phyloP scores from a whole-genome alignment of 2,329 filamentous ascomycete species.

The Xylaria hypoxylon region DNA sequence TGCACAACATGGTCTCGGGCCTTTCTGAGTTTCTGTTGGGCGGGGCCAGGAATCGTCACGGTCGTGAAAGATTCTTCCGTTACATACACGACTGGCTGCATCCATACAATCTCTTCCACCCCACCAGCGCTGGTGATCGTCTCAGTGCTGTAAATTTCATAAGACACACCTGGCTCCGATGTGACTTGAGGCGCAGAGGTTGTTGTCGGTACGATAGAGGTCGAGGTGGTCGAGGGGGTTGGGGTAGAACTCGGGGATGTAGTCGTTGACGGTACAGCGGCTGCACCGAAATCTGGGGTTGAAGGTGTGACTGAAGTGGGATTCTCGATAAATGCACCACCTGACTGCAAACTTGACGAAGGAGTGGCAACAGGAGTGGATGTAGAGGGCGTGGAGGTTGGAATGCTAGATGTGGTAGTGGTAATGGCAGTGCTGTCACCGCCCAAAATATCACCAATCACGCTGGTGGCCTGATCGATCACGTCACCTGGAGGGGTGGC shows the following conservation, averaged over 20 bases:
- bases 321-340: conserved; percentile 51
- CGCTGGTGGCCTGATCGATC: conserved; percentile 40
- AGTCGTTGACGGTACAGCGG: conserved; percentile 36
- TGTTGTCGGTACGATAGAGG: conserved; percentile 35
- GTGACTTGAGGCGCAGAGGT: conserved; percentile 49
- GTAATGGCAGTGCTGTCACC: conserved; percentile 37
- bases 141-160: conserved; percentile 62
- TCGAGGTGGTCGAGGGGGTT: conserved; percentile 33
- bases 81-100: conserved; percentile 66
- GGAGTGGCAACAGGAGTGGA: conserved; percentile 47
- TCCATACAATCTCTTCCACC: conserved; percentile 69
- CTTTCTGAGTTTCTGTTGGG: conserved; percentile 46
- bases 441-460: conserved; percentile 39
- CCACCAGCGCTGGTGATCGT: conserved; percentile 62
- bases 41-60: conserved; percentile 56
- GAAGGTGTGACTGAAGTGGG: conserved; percentile 29
- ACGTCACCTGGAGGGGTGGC: conserved; percentile 40
- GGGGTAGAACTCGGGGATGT: conserved; percentile 37
- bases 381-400: conserved; percentile 19
- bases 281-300: conserved; percentile 30
- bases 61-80: conserved; percentile 58
- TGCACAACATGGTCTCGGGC: conserved; percentile 55
- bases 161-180: conserved; percentile 52
- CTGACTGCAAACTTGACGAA: conserved; percentile 39
- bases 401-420: conserved; percentile 7